phyloP scores from a whole-genome alignment of 148 eudicot genomes.

The Spergularia marina region DNA sequence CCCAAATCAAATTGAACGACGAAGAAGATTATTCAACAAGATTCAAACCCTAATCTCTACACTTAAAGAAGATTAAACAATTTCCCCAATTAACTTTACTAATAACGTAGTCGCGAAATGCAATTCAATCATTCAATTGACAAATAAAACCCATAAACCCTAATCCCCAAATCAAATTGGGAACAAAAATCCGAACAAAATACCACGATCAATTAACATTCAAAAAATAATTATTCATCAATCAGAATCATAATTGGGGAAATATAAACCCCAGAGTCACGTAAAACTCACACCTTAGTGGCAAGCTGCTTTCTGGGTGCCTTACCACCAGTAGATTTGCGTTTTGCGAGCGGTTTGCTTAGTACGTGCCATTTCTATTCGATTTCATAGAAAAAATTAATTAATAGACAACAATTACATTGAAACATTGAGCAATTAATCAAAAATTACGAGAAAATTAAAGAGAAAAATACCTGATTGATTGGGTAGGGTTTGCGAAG shows the following conservation, averaged over 20 bases:
- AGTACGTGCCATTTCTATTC: slow-evolving; percentile 33
- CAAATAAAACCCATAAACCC: too few relatives aligned
- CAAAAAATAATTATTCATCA: too few relatives aligned
- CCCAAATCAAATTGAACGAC: neutral
- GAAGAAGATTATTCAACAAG: neutral
- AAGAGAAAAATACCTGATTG: neutral
- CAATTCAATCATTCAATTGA: too few relatives aligned
- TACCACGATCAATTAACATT: too few relatives aligned
- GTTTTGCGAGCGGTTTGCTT: slow-evolving; percentile 41
- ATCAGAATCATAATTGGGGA: too few relatives aligned
- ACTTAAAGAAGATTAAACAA: too few relatives aligned
- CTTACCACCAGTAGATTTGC: slow-evolving; percentile 37
- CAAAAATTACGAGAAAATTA: neutral
- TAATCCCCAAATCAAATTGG: too few relatives aligned
- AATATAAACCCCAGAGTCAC: too few relatives aligned
- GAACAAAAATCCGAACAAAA: too few relatives aligned
- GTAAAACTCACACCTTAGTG: slow-evolving; percentile 11
- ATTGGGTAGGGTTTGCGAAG: slow-evolving; percentile 4
- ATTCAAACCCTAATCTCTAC: neutral
- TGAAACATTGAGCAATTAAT: neutral
- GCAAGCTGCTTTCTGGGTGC: slow-evolving; percentile 38
- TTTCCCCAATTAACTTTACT: too few relatives aligned
- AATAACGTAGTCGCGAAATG: too few relatives aligned
- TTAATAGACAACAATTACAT: neutral
- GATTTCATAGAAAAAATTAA: neutral